Evolutionary conservation across 2,329 filamentous ascomycete species (phyloP), one percentile per base, ranked within the genome.

Genomic region (Didymella pinodella): DNA sequence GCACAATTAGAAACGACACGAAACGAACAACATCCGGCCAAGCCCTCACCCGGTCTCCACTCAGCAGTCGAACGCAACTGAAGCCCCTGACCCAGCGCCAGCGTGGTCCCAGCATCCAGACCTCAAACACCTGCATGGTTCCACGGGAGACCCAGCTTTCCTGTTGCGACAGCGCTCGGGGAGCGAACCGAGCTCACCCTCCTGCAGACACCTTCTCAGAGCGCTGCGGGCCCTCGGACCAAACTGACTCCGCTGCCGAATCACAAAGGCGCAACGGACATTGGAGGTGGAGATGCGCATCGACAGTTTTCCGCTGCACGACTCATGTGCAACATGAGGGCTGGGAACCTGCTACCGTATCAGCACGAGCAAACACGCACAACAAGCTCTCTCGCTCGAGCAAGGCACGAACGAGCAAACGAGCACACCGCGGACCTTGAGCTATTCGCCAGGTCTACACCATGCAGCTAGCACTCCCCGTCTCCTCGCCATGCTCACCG

Each of bases 1-100:
- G 61, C 57, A 61, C 56, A 26, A 25, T n/a, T 41, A 18, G 3
- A 20, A 41, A 41, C 38, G 20, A 26, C 28, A 31, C 45, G 50
- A 54, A 59, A 59, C 50, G 28, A 49, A 28, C 50, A 28, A 11
- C 32, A 54, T 54, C 45, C 45, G 56, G 56, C 38, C 43, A 40
- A 47, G 28, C 3, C 11, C 12, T n/a, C 16, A 41, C 28, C 50
- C 50, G 56, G 47, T 8, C 32, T 44, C 56, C 50, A 59, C 46
- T 10, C 20, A 16, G 2, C n/a, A 40, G 20, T 20, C 12, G 36
- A 40, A 20, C 6, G 5, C n/a, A 40, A 40, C 11, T 40, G 36
- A 40, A 8, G 11, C 36, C 49, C 49, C 49, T 58, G 49, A 53
- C 55, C 45, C 49, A 29, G 32, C 32, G 32, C 32, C 32, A 36